Evolutionary conservation across 352 stramenopile genomes (phyloP), one percentile per base, ranked within the genome.

Genomic region (Thalassiosira exigua): DNA sequence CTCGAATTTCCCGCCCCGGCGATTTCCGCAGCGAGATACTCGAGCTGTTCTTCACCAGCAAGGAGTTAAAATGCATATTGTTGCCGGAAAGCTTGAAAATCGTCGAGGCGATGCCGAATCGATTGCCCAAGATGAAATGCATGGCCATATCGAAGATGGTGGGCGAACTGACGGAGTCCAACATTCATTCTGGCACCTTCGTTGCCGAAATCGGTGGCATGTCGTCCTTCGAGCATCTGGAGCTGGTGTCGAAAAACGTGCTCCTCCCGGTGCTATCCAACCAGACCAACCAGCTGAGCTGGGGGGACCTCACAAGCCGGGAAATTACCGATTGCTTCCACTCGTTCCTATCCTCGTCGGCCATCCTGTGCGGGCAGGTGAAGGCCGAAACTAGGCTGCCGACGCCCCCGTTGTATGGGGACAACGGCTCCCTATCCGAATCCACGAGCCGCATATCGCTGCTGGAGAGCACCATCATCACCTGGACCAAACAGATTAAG

Each of bases 401-500:
- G 0, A 90, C 98, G 70, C 97, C 97, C 7, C 95, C 95, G 0
- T 90, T 97, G 1, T 94, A 98, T 21, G 91, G 90, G 9, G 94
- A 96, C 33, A 90, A 86, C 54, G 61, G 56, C 32, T 72, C 62
- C 12, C 64, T 41, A 44, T 78, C 60, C 22, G 69, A 75, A 32
- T 57, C 46, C 2, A 74, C 53, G 39, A 98, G 96, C 77, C 96
- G 97, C 33, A 98, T 99, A 67, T 97, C 96, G 11, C 82, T 99
- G n/a, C 88, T 99, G 0, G 97, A 99, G 85, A 94, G 95, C 2
- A 97, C 96, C 39, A 98, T 99, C 64, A 96, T 99, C 53, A 99
- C 96, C 0, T 99, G 97, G 97, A 99, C 96, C 32, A 99, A 99
- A 81, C 97, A 99, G 85, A 99, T 99, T 80, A 99, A 99, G 82